Percentiles rank a stretch among this genome's conserved stretches.
phyloP scores from a whole-genome alignment of 176 grass and related monocot genomes.

The Musa beccarii region DNA sequence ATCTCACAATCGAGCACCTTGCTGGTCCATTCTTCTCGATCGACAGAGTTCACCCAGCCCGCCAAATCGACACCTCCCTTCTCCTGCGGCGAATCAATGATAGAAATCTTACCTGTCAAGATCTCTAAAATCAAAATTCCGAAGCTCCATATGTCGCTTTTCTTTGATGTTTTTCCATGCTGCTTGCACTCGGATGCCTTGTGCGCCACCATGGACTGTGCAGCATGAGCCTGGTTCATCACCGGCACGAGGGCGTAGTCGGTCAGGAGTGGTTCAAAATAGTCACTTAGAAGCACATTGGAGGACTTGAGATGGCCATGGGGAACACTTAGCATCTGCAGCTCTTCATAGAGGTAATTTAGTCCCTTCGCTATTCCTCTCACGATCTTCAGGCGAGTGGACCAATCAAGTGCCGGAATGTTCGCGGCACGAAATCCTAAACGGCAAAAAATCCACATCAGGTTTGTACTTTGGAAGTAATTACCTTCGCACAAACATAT shows the following conservation, averaged over 20 bases:
- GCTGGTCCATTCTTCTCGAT: neutral
- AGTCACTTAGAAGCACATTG: conserved; percentile 52
- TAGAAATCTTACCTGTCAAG: neutral
- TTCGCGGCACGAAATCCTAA: conserved; percentile 8
- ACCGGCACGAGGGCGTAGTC: conserved; percentile 83
- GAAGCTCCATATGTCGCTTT: conserved; percentile 86
- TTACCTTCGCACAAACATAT: too few relatives aligned
- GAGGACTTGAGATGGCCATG: conserved; percentile 85
- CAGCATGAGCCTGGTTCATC: conserved; percentile 70
- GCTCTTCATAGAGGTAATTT: conserved; percentile 77
- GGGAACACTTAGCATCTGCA: conserved; percentile 67
- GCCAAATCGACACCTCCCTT: neutral
- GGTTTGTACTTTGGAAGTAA: neutral
- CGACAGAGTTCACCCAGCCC: conserved; percentile 1
- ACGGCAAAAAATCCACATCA: neutral
- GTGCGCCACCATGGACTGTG: conserved; percentile 70
- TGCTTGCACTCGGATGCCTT: conserved; percentile 59
- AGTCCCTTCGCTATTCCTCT: conserved; percentile 56
- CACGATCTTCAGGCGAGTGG: conserved; percentile 44
- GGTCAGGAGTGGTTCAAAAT: conserved; percentile 49
- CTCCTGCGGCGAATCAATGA: neutral
- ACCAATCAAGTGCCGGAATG: conserved; percentile 46
- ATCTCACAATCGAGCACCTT: neutral
- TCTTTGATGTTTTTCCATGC: conserved; percentile 64
- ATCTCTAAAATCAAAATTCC: conserved; percentile 53